Evolutionary conservation across 768 basidiomycete species (phyloP), one percentile per base, ranked within the genome.

Genomic region (Gloeopeniophorella convolvens): DNA sequence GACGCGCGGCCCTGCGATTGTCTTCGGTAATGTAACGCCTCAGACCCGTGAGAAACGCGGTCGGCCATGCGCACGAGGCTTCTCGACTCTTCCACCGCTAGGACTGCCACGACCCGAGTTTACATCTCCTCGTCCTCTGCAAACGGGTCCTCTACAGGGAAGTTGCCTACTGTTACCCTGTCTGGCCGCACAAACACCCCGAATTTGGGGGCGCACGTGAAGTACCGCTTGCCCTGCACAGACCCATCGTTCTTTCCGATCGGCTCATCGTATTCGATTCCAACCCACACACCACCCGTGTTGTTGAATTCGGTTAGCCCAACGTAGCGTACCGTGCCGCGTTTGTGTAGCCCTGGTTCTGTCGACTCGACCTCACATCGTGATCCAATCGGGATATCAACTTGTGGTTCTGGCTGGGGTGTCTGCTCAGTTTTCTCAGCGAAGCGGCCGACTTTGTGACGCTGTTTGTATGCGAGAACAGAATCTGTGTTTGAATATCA

Each of bases 221-320:
- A 98, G 63, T 96, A 97, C n/a, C 73, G 71, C 55, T 82, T 79
- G 1, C 89, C 91, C 61, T 91, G 77, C 3, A 95, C 85, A 1
- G 93, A 95, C 56, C 95, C 95, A 65, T 97, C 88, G 55, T 94
- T 93, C 70, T 94, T 97, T 10, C 95, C 95, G 20, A 90, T 74
- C 3, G 95, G 94, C 60, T 98, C 95, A 62, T 98, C 95, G 62
- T 93, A 89, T 64, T 95, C 90, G 16, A 98, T 73, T 0, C 95
- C 95, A 1, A 97, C 77, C 94, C 94, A 98, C 0, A 80, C 66
- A 0, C 84, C 80, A 3, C 66, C 63, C 12, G 72, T 77, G 51
- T 74, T 78, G 9, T 79, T 79, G 62, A 97, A 96, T 48, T 75
- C 73, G 0, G 93, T 90, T 31, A 70, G 65, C 0, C 95, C 95